Percentiles rank a stretch among this genome's conserved stretches.
Evolutionary conservation across 495 filamentous ascomycete genomes (phyloP).

Genomic region (Daldinia grandis): DNA sequence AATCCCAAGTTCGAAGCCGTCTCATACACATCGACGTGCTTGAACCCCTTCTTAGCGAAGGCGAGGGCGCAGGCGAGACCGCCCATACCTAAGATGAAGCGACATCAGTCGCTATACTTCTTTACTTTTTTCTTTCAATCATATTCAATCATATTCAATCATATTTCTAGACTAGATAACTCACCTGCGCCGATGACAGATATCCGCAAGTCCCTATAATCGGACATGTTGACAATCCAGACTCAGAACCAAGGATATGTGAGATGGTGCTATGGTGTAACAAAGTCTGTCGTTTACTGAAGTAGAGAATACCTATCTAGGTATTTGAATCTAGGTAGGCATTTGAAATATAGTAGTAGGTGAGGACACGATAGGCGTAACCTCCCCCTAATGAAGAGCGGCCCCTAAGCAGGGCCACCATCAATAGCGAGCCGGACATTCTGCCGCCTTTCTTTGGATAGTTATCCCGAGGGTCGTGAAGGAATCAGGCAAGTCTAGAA

Average conservation of each 20-base stretch:
- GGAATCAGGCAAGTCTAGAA: conserved; percentile 28
- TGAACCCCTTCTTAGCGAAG: conserved; percentile 76
- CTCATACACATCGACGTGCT: conserved; percentile 76
- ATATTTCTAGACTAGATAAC: conserved; percentile 13
- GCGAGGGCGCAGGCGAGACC: conserved; percentile 76
- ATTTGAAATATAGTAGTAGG: conserved; percentile 13
- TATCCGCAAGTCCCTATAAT: conserved; percentile 53
- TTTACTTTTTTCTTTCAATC: neutral
- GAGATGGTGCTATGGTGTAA: conserved; percentile 14
- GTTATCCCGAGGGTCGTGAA: conserved; percentile 29
- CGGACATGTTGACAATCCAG: conserved; percentile 46
- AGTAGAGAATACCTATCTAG: neutral
- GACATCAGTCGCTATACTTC: conserved; percentile 17
- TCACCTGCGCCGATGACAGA: conserved; percentile 56
- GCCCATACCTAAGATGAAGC: conserved; percentile 69
- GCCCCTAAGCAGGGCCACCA: neutral
- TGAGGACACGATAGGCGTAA: conserved; percentile 17
- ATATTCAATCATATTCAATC: neutral
- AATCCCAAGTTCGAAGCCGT: conserved; percentile 78
- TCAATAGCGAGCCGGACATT: conserved; percentile 18
- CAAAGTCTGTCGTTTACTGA: conserved; percentile 8
- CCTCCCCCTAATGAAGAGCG: conserved; percentile 15
- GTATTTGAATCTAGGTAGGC: no score
- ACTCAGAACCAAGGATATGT: conserved; percentile 10
- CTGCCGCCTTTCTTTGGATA: conserved; percentile 25